Conservation (phyloP, 176 grass and related monocot genomes). For the Triticum turgidum region DNA sequence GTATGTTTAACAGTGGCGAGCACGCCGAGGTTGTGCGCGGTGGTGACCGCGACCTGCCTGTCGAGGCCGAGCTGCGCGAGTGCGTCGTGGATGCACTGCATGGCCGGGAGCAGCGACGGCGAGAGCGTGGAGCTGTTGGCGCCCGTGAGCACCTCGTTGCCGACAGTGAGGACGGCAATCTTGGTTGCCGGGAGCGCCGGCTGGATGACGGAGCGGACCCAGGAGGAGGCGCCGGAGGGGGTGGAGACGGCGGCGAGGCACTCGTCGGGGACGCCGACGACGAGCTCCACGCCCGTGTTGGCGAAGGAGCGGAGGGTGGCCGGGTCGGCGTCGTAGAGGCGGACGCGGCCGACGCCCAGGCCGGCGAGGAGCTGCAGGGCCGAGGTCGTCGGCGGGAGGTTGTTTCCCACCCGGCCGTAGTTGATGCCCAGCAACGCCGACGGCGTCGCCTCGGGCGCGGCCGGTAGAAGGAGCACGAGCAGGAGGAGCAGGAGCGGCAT, state of each 20-base stretch:
- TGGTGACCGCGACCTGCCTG: conserved; percentile 54
- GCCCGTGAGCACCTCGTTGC: conserved; percentile 75
- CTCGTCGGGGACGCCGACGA: conserved; percentile 58
- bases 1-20: conserved; percentile 19
- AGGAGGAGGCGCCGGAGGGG: conserved; percentile 40
- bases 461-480: conserved; percentile 11
- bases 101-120: conserved; percentile 57
- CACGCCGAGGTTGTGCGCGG: conserved; percentile 62
- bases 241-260: conserved; percentile 43
- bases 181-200: conserved; percentile 63
- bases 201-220: conserved; percentile 48
- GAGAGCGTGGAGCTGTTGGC: conserved; percentile 41
- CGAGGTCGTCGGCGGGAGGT: conserved; percentile 46
- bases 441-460: conserved; percentile 38
- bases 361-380: conserved; percentile 38
- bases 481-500: conserved; percentile 16
- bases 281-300: conserved; percentile 74
- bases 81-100: conserved; percentile 65
- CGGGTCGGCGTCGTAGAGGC: conserved; percentile 67
- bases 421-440: conserved; percentile 61
- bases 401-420: conserved; percentile 74
- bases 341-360: conserved; percentile 57
- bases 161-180: conserved; percentile 58
- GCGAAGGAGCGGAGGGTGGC: conserved; percentile 59
- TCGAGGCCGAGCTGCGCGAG: conserved; percentile 44